Evolutionary conservation across 805 yeast genomes (phyloP), one percentile per base, ranked within the genome.

Genomic region (Zygoascus flipseniorum): DNA sequence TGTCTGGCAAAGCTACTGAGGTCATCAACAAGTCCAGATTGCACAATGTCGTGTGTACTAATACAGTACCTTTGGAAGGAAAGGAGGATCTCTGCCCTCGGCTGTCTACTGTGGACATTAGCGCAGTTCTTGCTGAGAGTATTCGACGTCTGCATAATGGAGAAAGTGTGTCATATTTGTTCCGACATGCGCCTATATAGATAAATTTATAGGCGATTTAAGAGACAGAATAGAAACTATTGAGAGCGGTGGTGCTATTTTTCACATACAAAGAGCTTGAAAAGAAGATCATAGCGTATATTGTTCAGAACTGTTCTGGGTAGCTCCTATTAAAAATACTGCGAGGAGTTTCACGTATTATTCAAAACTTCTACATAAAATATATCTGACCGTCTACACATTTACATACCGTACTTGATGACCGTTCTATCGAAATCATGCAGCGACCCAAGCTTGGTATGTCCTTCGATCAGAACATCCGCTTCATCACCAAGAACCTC

Each of bases 81-180:
- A 81, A 83, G 64, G 73, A 80, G 59, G 72, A 73, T 35, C 60
- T 65, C 28, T 84, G 92, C 66, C 75, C 81, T 13, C 85, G 83
- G 63, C 72, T 93, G 55, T 88, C 85, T 48, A 80, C 82, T 48
- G 79, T 93, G 54, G 99, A 93, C 68, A 81, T 93, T 55, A 80
- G 90, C 62, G 86, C 90, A 14, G 86, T 86, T 18, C 72, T 93
- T 57, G 98, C 97, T 13, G 99, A 93, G 70, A 88, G 95, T 46
- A 86, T 93, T 54, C 82, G 99, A 70, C 81, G 99, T 64, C 76
- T 93, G 62, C 99, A 93, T 69, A 92, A 93, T 67, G 99, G 99
- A 65, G 99, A 93, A 72, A 83, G 92, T 68, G 89, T 90, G 43
- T 86, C 95, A 1, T 92, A 89, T 69, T 74, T 90, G 62, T 92